Evolutionary conservation across 2,329 filamentous ascomycete species (phyloP), one percentile per base, ranked within the genome.

Genomic region (Corynespora cassiicola): DNA sequence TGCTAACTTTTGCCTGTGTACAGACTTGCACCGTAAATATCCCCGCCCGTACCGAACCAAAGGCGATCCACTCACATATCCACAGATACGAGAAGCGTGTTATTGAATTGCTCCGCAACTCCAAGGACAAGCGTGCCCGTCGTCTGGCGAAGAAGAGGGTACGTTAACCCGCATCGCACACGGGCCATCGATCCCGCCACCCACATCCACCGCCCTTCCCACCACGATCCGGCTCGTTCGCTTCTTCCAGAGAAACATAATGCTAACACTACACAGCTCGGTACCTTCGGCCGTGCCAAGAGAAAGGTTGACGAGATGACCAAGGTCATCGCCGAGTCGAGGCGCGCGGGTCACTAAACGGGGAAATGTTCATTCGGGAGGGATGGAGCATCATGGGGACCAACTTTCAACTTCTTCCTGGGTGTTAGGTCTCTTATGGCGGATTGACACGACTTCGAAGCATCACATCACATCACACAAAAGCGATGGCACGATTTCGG

Each of bases 101-200:
- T 66, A 95, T 99, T 73, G 94, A 99, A 85, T 81, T 99, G 74
- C 87, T 99, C 78, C 90, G 94, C 70, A 99, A 99, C 88, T 87
- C 84, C 81, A 95, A 95, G 82, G 94, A 99, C 80, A 97, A 97
- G 89, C 90, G 92, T 78, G 92, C 92, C 70, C 85, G 92, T 67
- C 96, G 96, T 87, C 88, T 96, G 71, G 92, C 92, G 70, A 97
- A 97, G 91, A 96, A 95, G 88, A 86, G 92, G 77, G 88, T 92
- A 84, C 63, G 87, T 83, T 29, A 42, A 18, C 35, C 22, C 25
- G 36, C 30, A 26, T 25, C 36, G 20, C 32, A 17, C 17, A 28
- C 26, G 23, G 24, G 30, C 35, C 15, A 39, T 19, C n/a, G n/a
- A n/a, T n/a, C n/a, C n/a, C n/a, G n/a, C n/a, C n/a, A n/a, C 9